These are phyloP conservation scores for Phalaenopsis aphrodite DNA, from an alignment of 106 monocot species.

Conservation along the genomic window DNA sequence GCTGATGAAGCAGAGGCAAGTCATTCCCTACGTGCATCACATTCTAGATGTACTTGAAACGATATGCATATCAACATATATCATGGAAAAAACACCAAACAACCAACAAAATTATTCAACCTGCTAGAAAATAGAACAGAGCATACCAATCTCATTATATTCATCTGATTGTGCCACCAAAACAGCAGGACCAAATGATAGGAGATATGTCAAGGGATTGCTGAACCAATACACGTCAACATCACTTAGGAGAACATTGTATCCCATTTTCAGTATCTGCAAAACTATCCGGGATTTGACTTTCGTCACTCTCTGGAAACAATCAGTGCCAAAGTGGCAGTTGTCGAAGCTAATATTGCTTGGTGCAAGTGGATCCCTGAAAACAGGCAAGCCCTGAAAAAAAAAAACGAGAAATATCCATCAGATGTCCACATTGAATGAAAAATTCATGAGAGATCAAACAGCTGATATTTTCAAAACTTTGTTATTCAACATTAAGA, in stretches of 20 bases:
- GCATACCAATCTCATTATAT: conserved; percentile 73
- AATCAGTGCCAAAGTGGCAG: conserved; percentile 90
- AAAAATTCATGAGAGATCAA: background rate
- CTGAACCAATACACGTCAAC: conserved; percentile 95
- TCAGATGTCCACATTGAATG: background rate
- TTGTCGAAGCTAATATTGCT: conserved; percentile 64
- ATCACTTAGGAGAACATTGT: conserved; percentile 86
- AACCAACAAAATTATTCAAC: background rate
- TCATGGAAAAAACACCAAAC: background rate
- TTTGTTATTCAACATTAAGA: background rate
- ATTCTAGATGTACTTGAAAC: background rate
- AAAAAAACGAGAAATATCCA: background rate
- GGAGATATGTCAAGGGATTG: conserved; percentile 69
- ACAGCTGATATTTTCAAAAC: background rate
- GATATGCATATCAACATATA: background rate
- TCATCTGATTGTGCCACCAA: conserved; percentile 83
- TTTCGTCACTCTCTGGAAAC: conserved; percentile 92
- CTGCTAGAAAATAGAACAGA: background rate
- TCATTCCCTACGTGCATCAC: background rate
- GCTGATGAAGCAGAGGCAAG: background rate
- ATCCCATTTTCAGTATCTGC: conserved; percentile 73
- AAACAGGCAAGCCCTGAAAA: conserved; percentile 84
- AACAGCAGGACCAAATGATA: conserved; percentile 60
- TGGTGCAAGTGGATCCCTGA: conserved; percentile 55
- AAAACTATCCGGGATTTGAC: conserved; percentile 89